phyloP scores from a whole-genome alignment of 2,329 filamentous ascomycete species.

The Aspergillus thermomutatus region DNA sequence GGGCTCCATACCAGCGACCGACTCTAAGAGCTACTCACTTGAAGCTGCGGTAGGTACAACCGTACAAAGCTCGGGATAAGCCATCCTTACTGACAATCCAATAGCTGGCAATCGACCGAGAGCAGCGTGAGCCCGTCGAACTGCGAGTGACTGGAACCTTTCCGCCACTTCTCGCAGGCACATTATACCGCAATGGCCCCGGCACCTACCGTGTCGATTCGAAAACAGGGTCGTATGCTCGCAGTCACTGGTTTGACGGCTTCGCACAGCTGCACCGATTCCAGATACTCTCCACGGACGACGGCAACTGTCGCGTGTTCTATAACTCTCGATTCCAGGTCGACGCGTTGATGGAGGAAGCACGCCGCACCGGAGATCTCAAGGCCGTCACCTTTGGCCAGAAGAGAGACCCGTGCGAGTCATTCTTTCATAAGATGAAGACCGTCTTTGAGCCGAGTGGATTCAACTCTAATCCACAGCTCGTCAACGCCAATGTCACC shows the following conservation, averaged over 20 bases:
- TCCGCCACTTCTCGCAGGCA: constrained; percentile 65
- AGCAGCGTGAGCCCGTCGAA: constrained; percentile 61
- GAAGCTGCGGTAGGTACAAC: neutral
- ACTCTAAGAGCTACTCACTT: neutral
- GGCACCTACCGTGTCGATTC: constrained; percentile 55
- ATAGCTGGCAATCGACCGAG: constrained; percentile 21
- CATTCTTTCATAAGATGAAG: constrained; percentile 65
- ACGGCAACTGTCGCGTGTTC: constrained; percentile 46
- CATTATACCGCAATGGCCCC: constrained; percentile 69
- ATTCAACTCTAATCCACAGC: constrained; percentile 49
- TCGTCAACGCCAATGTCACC: constrained; percentile 61
- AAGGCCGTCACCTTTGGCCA: constrained; percentile 64
- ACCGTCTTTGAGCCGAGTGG: constrained; percentile 1
- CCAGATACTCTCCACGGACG: constrained; percentile 51
- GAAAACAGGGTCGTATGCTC: constrained; percentile 50
- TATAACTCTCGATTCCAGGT: constrained; percentile 68
- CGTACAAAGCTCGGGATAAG: neutral
- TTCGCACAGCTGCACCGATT: constrained; percentile 67
- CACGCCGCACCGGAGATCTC: constrained; percentile 57
- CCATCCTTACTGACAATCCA: neutral
- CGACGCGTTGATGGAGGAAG: constrained; percentile 57
- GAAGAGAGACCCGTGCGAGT: constrained; percentile 67
- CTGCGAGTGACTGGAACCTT: constrained; percentile 62
- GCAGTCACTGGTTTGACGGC: constrained; percentile 77
- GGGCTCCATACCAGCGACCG: neutral